phyloP scores from a whole-genome alignment of 495 filamentous ascomycete species.

The Tuber umbilicatum region DNA sequence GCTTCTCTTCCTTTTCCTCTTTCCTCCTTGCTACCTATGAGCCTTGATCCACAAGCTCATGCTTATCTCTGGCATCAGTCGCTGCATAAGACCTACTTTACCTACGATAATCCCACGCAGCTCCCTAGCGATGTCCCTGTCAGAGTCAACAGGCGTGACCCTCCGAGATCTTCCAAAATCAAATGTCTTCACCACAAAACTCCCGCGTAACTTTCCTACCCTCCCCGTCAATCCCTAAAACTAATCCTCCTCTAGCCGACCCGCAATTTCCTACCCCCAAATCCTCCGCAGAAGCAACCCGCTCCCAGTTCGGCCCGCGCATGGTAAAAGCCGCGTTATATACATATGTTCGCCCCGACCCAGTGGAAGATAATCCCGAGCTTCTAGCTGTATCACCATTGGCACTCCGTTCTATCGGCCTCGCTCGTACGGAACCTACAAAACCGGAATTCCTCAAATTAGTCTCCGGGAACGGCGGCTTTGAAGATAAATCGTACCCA shows the following conservation, averaged over 20 bases:
- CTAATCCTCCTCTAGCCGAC: constrained; percentile 66
- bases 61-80: neutral
- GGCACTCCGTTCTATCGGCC: constrained; percentile 71
- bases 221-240: constrained; percentile 26
- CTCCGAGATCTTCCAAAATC: constrained; percentile 75
- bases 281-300: constrained; percentile 68
- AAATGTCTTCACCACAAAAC: constrained; percentile 59
- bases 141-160: constrained; percentile 41
- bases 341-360: constrained; percentile 81
- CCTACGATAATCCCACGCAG: neutral
- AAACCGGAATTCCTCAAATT: constrained; percentile 68
- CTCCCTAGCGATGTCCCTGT: neutral
- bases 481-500: constrained; percentile 70
- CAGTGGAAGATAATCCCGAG: constrained; percentile 57
- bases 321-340: constrained; percentile 79
- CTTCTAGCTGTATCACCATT: constrained; percentile 69
- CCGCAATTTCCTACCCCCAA: constrained; percentile 71
- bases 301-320: constrained; percentile 68
- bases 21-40: neutral
- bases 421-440: constrained; percentile 58
- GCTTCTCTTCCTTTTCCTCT: neutral
- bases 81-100: neutral
- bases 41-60: neutral
- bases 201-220: constrained; percentile 19
- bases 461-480: constrained; percentile 72